Conservation (phyloP, 441 rosid genomes). For the Pelargonium cotyledonis region DNA sequence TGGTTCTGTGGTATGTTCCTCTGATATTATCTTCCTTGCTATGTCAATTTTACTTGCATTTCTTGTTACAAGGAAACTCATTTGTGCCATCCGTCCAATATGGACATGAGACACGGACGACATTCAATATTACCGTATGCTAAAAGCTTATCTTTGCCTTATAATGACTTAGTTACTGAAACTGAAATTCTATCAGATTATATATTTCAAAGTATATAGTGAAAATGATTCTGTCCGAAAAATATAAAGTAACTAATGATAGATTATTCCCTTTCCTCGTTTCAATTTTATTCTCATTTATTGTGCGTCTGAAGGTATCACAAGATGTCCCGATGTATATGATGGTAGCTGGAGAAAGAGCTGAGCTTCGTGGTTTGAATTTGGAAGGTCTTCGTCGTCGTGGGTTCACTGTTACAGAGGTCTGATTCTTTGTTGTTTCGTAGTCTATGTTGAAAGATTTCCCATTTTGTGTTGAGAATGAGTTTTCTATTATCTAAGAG, state of each 20-base stretch:
- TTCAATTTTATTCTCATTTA: constrained; percentile 10
- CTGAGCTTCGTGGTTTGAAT: constrained; percentile 84
- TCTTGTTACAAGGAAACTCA: constrained; percentile 5
- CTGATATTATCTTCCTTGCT: constrained; percentile 12
- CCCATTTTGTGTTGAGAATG: constrained; percentile 1
- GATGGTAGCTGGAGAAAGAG: constrained; percentile 92
- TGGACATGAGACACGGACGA: constrained; percentile 1
- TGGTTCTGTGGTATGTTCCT: constrained; percentile 73
- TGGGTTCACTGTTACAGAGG: constrained; percentile 71
- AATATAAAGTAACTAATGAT: no score
- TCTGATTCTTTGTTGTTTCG: constrained; percentile 20
- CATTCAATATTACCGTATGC: not conserved
- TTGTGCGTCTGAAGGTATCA: constrained; percentile 49
- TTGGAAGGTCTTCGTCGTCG: constrained; percentile 75
- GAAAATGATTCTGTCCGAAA: not conserved
- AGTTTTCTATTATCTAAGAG: not conserved
- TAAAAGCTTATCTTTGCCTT: not conserved
- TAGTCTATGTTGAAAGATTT: not conserved
- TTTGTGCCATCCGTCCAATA: not conserved
- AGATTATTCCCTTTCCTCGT: not conserved
- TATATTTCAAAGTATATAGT: not conserved
- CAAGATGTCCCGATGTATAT: constrained; percentile 90
- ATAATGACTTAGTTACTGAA: not conserved
- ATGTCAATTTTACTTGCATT: constrained; percentile 4
- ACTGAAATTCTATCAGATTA: not conserved